phyloP scores from a whole-genome alignment of 345 rosid species.

The Populus tremula region DNA sequence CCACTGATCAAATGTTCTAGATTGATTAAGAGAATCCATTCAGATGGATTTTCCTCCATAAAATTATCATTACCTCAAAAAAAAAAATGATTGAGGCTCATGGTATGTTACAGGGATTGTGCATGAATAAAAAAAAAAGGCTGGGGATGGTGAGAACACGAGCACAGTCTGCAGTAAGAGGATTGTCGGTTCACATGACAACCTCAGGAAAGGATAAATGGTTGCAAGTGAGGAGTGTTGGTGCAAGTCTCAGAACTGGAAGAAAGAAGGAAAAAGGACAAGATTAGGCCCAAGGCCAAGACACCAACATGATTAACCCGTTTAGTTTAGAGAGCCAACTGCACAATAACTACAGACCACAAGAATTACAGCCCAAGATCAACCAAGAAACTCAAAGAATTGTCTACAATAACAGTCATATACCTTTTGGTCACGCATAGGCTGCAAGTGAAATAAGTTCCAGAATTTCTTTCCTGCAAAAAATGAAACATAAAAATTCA shows the following conservation, averaged over 20 bases:
- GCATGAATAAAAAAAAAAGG: neutral
- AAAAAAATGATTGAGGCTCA: neutral
- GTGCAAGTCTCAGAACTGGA: neutral
- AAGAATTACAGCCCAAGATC: neutral
- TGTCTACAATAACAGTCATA: slow-evolving; percentile 6
- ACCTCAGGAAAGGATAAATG: neutral
- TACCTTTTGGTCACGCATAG: slow-evolving; percentile 96
- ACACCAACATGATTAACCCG: neutral
- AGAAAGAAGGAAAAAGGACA: neutral
- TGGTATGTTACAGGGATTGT: neutral
- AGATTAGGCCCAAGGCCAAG: neutral
- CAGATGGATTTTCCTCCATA: neutral
- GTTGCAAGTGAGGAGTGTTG: neutral
- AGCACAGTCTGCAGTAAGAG: neutral
- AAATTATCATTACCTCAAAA: neutral
- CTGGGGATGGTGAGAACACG: neutral
- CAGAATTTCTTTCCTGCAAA: slow-evolving; percentile 94
- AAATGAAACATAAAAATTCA: slow-evolving; percentile 17
- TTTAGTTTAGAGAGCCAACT: neutral
- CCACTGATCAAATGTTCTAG: neutral
- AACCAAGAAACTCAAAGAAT: neutral
- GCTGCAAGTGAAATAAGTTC: slow-evolving; percentile 98
- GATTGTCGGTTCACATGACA: neutral
- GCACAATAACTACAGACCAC: neutral
- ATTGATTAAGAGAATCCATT: neutral